phyloP scores from a whole-genome alignment of 441 rosid species.

The Bruguiera hainesii region DNA sequence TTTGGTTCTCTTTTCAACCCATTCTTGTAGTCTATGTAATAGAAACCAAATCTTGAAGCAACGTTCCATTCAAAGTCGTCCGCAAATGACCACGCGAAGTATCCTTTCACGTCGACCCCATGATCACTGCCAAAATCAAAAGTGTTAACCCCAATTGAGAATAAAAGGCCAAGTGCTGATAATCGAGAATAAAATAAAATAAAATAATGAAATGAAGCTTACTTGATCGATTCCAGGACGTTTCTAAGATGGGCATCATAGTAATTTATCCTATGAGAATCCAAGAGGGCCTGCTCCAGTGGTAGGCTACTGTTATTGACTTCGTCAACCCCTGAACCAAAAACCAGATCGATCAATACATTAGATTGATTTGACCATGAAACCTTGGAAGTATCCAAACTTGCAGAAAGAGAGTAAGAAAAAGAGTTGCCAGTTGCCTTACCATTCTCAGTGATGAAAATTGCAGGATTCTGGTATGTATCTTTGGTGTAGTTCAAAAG shows the following conservation, averaged over 20 bases:
- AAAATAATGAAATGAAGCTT: not conserved
- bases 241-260: conserved; percentile 18
- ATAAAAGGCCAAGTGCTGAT: not conserved
- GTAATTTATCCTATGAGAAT: conserved; percentile 19
- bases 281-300: conserved; percentile 12
- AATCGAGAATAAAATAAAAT: no score
- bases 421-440: not conserved
- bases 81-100: conserved; percentile 39
- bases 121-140: not conserved
- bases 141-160: not conserved
- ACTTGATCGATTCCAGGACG: conserved; percentile 27
- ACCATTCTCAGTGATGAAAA: conserved; percentile 55
- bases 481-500: conserved; percentile 30
- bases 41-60: conserved; percentile 42
- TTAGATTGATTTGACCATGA: no score
- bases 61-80: conserved; percentile 42
- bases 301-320: conserved; percentile 21
- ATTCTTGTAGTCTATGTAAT: conserved; percentile 37
- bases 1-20: conserved; percentile 40
- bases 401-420: not conserved
- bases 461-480: conserved; percentile 33
- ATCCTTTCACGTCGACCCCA: conserved; percentile 39
- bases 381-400: not conserved
- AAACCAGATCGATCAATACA: not conserved
- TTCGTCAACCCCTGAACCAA: conserved; percentile 28